A percentile compares a stretch with the other conserved stretches of the same genome.
Conservation (phyloP, 2,329 filamentous ascomycete genomes). For the Claviceps humidiphila region DNA sequence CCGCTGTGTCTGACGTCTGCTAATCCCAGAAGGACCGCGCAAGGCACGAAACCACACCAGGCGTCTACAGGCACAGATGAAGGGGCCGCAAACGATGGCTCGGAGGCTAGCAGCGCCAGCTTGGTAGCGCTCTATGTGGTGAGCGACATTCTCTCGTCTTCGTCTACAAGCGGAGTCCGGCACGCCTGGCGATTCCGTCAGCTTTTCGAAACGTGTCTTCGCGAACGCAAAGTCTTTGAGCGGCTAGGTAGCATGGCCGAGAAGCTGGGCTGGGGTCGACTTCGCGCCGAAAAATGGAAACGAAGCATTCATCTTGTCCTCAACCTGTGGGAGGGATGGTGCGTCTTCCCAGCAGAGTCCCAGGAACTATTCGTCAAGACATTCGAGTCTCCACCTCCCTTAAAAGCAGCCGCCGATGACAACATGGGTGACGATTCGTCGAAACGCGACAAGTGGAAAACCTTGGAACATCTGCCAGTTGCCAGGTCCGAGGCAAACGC, state of each 20-base stretch:
- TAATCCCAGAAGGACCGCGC: constrained; percentile 43
- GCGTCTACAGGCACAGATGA: constrained; percentile 18
- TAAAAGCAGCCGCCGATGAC: constrained; percentile 14
- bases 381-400: constrained; percentile 56
- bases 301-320: constrained; percentile 58
- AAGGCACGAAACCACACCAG: constrained; percentile 21
- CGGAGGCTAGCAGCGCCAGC: constrained; percentile 58
- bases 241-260: constrained; percentile 61
- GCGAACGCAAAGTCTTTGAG: constrained; percentile 57
- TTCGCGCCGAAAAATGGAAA: constrained; percentile 77
- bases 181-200: constrained; percentile 80
- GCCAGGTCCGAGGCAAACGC: constrained; percentile 6
- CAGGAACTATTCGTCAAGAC: constrained; percentile 57
- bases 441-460: constrained; percentile 35
- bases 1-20: constrained; percentile 64
- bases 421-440: constrained; percentile 13
- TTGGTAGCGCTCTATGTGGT: constrained; percentile 69
- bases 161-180: constrained; percentile 61
- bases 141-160: constrained; percentile 66
- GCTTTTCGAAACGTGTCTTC: constrained; percentile 62
- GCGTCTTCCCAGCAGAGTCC: constrained; percentile 58
- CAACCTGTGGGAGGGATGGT: constrained; percentile 58
- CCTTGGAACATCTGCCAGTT: constrained; percentile 26
- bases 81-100: constrained; percentile 25
- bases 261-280: constrained; percentile 61